These are phyloP conservation scores for Thielaviopsis cerberus DNA, from an alignment of 2,329 filamentous ascomycete genomes.

Conservation along the genomic window DNA sequence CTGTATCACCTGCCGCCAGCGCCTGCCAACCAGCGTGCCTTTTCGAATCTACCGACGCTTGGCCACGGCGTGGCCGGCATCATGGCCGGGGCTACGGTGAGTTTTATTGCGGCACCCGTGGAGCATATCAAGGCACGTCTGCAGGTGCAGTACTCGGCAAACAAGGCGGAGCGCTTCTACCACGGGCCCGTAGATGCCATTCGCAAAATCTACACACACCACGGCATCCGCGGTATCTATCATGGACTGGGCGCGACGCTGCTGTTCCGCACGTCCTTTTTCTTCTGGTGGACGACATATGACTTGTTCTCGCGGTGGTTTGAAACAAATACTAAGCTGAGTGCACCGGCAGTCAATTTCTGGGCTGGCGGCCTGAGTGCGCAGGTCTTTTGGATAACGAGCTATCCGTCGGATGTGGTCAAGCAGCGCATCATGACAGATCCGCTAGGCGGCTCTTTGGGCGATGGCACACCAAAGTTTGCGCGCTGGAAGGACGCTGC, in stretches of 20 bases:
- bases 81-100: constrained; percentile 74
- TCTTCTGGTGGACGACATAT: constrained; percentile 97
- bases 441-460: constrained; percentile 51
- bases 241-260: constrained; percentile 72
- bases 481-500: constrained; percentile 65
- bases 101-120: constrained; percentile 79
- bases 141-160: constrained; percentile 79
- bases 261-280: constrained; percentile 83
- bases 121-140: constrained; percentile 89
- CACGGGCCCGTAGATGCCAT: constrained; percentile 73
- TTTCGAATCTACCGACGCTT: constrained; percentile 40
- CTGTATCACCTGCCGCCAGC: constrained; percentile 35
- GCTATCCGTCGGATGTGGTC: constrained; percentile 80
- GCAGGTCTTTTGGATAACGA: constrained; percentile 85
- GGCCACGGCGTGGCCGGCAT: constrained; percentile 81
- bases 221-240: constrained; percentile 68
- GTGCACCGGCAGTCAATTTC: constrained; percentile 74
- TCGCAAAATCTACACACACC: constrained; percentile 45
- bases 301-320: constrained; percentile 60
- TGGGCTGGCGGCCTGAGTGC: constrained; percentile 90
- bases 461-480: constrained; percentile 51
- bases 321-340: constrained; percentile 46
- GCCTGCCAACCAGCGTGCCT: constrained; percentile 6
- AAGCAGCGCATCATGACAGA: constrained; percentile 98
- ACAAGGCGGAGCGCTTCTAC: constrained; percentile 63